phyloP scores from a whole-genome alignment of 192 early-diverging fungal species.

The Fimicolochytrium jonesii region DNA sequence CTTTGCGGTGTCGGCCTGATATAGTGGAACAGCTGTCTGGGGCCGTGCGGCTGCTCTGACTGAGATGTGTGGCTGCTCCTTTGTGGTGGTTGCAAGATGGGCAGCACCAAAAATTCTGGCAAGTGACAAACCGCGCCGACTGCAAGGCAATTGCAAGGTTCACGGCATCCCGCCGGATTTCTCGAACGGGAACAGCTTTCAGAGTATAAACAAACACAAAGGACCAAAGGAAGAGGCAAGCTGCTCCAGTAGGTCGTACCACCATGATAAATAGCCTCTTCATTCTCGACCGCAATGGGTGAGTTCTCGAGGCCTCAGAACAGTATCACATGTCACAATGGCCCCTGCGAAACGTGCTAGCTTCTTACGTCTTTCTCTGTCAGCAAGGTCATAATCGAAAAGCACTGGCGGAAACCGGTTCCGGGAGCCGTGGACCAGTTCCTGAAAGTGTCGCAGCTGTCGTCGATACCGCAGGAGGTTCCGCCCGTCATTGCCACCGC shows the following conservation, averaged over 20 bases:
- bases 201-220: too few species aligned
- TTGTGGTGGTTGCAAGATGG: too few species aligned
- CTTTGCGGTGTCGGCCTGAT: too few species aligned
- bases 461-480: constrained; percentile 48
- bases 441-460: constrained; percentile 33
- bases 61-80: too few species aligned
- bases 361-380: not conserved
- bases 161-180: too few species aligned
- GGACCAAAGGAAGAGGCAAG: too few species aligned
- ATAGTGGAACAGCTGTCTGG: too few species aligned
- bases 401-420: constrained; percentile 74
- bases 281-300: constrained; percentile 64
- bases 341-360: not conserved
- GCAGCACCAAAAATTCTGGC: too few species aligned
- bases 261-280: constrained; percentile 64
- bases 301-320: constrained; percentile 9
- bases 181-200: too few species aligned
- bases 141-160: too few species aligned
- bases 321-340: not conserved
- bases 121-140: too few species aligned
- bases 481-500: constrained; percentile 60
- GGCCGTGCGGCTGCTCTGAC: too few species aligned
- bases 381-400: constrained; percentile 83
- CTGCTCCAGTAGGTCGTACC: not conserved
- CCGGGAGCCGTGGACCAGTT: constrained; percentile 59